Percentiles rank a stretch among this genome's conserved stretches.
These are phyloP conservation scores for Phoma sp. DNA, from an alignment of 2,329 filamentous ascomycete species.

Conservation along the genomic window DNA sequence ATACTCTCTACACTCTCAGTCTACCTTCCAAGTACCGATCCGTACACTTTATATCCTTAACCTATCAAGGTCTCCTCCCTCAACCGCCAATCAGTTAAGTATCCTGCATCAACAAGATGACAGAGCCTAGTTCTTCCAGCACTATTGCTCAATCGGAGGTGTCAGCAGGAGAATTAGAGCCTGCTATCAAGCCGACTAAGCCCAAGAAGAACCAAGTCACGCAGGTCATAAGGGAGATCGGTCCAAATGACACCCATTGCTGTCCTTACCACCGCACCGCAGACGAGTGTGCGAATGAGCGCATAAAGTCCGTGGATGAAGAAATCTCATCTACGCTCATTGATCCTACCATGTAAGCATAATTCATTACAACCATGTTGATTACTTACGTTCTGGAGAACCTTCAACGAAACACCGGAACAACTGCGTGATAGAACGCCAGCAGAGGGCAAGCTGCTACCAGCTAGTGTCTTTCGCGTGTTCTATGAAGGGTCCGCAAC, in stretches of 20 bases:
- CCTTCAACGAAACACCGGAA: background rate
- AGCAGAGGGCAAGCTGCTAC: background rate
- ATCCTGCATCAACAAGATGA: too few relatives aligned
- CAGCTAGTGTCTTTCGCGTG: conserved; percentile 10
- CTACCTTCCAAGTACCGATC: too few relatives aligned
- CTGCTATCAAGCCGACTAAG: background rate
- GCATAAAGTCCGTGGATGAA: background rate
- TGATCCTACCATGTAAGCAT: too few relatives aligned
- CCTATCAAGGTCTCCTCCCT: too few relatives aligned
- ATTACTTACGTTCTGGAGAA: too few relatives aligned
- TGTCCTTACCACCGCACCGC: background rate
- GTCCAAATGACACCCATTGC: background rate
- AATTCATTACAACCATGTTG: too few relatives aligned
- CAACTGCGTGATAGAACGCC: background rate
- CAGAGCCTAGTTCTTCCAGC: too few relatives aligned
- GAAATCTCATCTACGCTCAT: background rate
- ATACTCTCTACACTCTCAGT: too few relatives aligned
- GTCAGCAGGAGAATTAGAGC: background rate
- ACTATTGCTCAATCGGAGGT: background rate
- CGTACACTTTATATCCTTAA: too few relatives aligned
- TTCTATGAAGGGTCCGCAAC: conserved; percentile 23
- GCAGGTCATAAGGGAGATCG: background rate
- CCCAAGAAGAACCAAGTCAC: background rate
- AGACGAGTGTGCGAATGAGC: background rate
- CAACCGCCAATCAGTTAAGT: too few relatives aligned